Evolutionary conservation across 345 rosid species (phyloP).

Genomic region (Turritis glabra): DNA sequence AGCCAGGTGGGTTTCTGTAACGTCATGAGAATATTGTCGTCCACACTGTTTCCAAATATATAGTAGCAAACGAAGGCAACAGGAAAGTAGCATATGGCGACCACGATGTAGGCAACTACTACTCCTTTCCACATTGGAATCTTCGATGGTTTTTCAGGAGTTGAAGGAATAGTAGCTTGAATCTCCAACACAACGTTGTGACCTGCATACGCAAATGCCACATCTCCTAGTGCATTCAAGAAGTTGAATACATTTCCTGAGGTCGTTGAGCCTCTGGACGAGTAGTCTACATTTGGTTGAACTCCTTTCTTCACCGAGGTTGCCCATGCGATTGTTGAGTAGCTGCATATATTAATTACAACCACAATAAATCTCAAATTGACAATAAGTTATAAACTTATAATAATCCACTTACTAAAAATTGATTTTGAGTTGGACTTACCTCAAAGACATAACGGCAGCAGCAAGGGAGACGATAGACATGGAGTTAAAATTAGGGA

Average conservation of each 20-base stretch:
- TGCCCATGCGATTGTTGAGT: conserved; percentile 74
- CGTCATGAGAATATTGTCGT: conserved; percentile 68
- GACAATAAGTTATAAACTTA: background rate
- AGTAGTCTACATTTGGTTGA: conserved; percentile 55
- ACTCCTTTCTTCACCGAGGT: conserved; percentile 50
- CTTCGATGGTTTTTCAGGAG: conserved; percentile 82
- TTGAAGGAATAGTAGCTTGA: conserved; percentile 88
- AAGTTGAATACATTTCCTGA: conserved; percentile 50
- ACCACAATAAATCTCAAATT: background rate
- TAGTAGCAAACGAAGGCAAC: conserved; percentile 71
- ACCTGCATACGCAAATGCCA: conserved; percentile 84
- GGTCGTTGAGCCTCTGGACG: conserved; percentile 45
- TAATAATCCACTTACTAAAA: too few relatives aligned
- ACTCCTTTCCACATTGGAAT: conserved; percentile 88
- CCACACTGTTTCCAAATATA: conserved; percentile 56
- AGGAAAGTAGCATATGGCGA: conserved; percentile 80
- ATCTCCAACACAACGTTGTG: conserved; percentile 87
- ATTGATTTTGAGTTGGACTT: background rate
- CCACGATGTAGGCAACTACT: conserved; percentile 60
- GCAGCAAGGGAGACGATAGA: conserved; percentile 65
- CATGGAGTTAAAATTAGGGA: conserved; percentile 80
- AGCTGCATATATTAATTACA: conserved; percentile 42
- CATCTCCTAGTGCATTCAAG: conserved; percentile 74
- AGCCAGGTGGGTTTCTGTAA: conserved; percentile 72
- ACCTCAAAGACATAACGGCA: conserved; percentile 84